Evolutionary conservation across 257 asterid genomes (phyloP).

Genomic region (Fraxinus cuspidata): DNA sequence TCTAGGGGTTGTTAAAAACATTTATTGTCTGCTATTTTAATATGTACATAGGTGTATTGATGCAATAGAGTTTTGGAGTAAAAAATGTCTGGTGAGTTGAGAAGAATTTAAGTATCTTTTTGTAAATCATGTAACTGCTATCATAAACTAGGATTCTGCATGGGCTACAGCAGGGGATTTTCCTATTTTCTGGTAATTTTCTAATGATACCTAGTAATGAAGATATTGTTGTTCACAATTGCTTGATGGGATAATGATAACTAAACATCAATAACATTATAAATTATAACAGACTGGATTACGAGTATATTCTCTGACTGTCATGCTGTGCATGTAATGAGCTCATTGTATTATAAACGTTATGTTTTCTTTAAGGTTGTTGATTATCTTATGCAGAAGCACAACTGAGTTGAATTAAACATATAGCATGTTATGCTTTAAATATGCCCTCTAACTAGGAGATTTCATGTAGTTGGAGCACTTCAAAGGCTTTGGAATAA

Average conservation of each 20-base stretch:
- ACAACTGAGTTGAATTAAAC: neutral
- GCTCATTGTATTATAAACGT: neutral
- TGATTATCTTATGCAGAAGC: neutral
- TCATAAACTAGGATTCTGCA: neutral
- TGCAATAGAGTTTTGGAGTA: neutral
- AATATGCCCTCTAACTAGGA: conserved; percentile 30
- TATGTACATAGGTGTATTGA: neutral
- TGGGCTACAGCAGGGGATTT: neutral
- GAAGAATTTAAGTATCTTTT: neutral
- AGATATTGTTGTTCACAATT: neutral
- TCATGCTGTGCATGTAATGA: neutral
- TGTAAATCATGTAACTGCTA: neutral
- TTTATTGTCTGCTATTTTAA: neutral
- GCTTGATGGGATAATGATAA: neutral
- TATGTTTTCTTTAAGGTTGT: neutral
- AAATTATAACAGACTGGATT: neutral
- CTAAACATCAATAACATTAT: neutral
- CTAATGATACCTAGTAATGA: neutral
- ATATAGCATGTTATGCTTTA: neutral
- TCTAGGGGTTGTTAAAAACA: neutral
- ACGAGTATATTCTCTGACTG: neutral
- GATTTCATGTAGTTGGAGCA: conserved; percentile 68
- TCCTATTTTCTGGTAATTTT: neutral
- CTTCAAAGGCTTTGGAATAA: conserved; percentile 86
- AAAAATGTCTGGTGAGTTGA: neutral